A percentile compares a stretch with the other conserved stretches of the same genome.
phyloP scores from a whole-genome alignment of 2,329 filamentous ascomycete genomes.

The Dothistroma pini region DNA sequence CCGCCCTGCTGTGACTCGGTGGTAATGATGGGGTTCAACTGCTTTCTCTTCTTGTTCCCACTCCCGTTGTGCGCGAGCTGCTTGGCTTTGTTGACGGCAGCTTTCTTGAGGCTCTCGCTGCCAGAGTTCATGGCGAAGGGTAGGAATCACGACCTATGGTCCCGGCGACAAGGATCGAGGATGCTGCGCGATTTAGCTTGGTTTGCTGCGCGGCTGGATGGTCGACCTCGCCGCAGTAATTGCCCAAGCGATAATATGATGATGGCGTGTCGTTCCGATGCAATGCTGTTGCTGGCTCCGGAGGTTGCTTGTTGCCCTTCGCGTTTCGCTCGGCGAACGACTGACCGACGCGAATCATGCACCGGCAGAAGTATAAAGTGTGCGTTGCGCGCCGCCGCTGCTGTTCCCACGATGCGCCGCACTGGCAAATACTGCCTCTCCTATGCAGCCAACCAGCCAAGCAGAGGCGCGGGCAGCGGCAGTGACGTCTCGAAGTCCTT shows the following conservation, averaged over 20 bases:
- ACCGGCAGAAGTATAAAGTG: background rate
- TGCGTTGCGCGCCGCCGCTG: background rate
- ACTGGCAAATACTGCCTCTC: background rate
- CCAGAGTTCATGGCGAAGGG: conserved; percentile 23
- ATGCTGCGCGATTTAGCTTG: conserved; percentile 9
- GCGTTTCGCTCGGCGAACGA: background rate
- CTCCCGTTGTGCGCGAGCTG: conserved; percentile 54
- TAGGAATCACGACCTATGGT: background rate
- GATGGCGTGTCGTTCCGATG: background rate
- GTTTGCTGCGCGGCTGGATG: background rate
- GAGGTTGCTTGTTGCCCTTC: background rate
- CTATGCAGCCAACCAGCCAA: background rate
- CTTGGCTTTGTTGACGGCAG: conserved; percentile 64
- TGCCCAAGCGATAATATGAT: background rate
- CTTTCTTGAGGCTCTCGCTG: conserved; percentile 41
- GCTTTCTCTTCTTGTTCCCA: conserved; percentile 69
- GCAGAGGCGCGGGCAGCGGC: background rate
- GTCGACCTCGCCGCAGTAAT: background rate
- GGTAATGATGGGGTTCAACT: conserved; percentile 72
- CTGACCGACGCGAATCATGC: background rate
- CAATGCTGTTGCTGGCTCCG: background rate
- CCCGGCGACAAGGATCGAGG: background rate
- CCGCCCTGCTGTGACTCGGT: conserved; percentile 49
- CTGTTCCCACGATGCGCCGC: background rate
- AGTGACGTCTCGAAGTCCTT: background rate